Percentiles rank a stretch among this genome's conserved stretches.
These are phyloP conservation scores for Malassezia sympodialis DNA, from an alignment of 1,284 basidiomycete species.

Conservation along the genomic window DNA sequence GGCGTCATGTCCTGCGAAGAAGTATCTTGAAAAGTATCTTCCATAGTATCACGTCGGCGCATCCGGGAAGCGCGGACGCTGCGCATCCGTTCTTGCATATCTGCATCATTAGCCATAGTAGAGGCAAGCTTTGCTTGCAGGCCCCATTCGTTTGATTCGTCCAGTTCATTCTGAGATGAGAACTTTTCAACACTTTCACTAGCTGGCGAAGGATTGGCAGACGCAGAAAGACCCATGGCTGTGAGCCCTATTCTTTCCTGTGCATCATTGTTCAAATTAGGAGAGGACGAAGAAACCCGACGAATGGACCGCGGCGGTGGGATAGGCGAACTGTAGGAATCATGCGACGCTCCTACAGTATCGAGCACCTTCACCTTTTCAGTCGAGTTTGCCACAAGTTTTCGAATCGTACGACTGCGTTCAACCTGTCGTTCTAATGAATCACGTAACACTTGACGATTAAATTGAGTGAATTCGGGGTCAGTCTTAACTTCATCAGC, in stretches of 20 bases:
- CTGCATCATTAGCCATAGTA: conserved; percentile 42
- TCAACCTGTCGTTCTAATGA: conserved; percentile 47
- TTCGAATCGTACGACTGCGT: conserved; percentile 45
- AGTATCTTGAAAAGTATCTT: neutral
- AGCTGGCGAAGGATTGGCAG: neutral
- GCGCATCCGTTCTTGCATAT: conserved; percentile 39
- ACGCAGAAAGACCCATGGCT: neutral
- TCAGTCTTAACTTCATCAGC: conserved; percentile 54
- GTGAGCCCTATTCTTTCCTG: conserved; percentile 9
- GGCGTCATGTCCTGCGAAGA: neutral
- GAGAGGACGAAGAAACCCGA: neutral
- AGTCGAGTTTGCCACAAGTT: conserved; percentile 41
- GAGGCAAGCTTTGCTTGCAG: conserved; percentile 41
- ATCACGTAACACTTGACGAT: conserved; percentile 55
- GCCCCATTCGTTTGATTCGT: conserved; percentile 41
- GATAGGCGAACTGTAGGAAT: neutral
- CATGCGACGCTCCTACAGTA: neutral
- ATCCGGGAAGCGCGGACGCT: conserved; percentile 33
- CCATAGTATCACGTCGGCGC: conserved; percentile 10
- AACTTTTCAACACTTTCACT: neutral
- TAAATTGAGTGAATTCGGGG: conserved; percentile 30
- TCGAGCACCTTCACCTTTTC: conserved; percentile 8
- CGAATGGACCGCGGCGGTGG: neutral
- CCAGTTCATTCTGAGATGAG: neutral
- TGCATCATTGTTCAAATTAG: neutral